Percentiles rank a stretch among this genome's conserved stretches.
Conservation (phyloP, 805 yeast genomes). For the Candida anglica region DNA sequence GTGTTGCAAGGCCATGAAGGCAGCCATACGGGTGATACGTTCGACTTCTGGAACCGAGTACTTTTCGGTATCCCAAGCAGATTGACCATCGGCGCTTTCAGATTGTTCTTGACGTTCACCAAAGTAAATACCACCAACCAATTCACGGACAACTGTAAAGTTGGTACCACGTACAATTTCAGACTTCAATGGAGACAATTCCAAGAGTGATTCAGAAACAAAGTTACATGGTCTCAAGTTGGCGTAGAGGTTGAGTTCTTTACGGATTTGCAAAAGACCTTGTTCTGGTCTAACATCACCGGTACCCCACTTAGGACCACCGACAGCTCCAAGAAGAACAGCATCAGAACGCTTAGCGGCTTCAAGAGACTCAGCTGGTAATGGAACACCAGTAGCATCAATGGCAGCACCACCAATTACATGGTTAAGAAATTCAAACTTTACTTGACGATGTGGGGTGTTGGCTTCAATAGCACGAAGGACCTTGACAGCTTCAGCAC, state of each 20-base stretch:
- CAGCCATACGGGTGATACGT: conserved; percentile 98
- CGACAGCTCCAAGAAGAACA: conserved; percentile 95
- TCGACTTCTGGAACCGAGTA: conserved; percentile 90
- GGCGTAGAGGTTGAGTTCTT: conserved; percentile 90
- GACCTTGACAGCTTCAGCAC: conserved; percentile 89
- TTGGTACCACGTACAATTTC: conserved; percentile 88
- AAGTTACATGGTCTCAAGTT: conserved; percentile 96
- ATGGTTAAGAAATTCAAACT: conserved; percentile 77
- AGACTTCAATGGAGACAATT: conserved; percentile 82
- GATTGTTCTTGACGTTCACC: conserved; percentile 94
- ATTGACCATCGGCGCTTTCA: conserved; percentile 56
- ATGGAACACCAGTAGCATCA: conserved; percentile 91
- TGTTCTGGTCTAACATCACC: conserved; percentile 96
- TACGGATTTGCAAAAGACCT: conserved; percentile 90
- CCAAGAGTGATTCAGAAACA: conserved; percentile 77
- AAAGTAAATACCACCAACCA: conserved; percentile 97
- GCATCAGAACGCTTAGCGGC: conserved; percentile 90
- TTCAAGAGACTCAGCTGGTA: conserved; percentile 77
- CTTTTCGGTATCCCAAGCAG: conserved; percentile 91
- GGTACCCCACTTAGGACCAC: conserved; percentile 99
- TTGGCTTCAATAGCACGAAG: conserved; percentile 66
- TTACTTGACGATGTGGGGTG: conserved; percentile 37
- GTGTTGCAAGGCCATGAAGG: conserved; percentile 88
- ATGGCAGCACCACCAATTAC: conserved; percentile 98
- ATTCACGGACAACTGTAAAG: conserved; percentile 90